These are phyloP conservation scores for Stylosanthes scabra DNA, from an alignment of 331 rosid species.

Conservation along the genomic window DNA sequence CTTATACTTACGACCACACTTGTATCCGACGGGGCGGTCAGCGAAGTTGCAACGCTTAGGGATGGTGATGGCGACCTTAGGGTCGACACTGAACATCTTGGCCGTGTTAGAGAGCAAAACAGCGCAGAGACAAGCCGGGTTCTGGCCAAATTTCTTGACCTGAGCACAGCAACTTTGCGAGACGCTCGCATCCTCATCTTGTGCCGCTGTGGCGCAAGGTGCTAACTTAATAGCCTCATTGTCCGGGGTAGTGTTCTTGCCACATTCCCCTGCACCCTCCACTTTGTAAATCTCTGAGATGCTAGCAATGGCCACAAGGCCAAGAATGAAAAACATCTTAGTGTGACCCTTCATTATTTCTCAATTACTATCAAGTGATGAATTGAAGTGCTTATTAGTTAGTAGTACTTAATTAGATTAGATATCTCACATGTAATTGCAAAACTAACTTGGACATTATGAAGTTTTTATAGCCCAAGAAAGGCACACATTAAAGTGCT, in stretches of 20 bases:
- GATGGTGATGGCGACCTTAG: slow-evolving; percentile 60
- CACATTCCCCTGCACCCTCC: slow-evolving; percentile 65
- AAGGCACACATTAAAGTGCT: slow-evolving; percentile 38
- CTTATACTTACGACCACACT: slow-evolving; percentile 67
- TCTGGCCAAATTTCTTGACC: slow-evolving; percentile 55
- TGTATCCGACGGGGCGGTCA: slow-evolving; percentile 71
- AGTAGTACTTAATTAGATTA: too few species aligned
- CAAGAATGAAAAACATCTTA: slow-evolving; percentile 50
- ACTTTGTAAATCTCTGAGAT: slow-evolving; percentile 27
- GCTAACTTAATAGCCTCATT: slow-evolving; percentile 63
- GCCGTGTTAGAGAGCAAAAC: slow-evolving; percentile 63
- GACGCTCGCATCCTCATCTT: slow-evolving; percentile 56
- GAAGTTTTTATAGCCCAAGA: slow-evolving; percentile 47
- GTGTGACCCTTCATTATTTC: slow-evolving; percentile 44
- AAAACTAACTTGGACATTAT: background rate
- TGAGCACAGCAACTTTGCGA: slow-evolving; percentile 56
- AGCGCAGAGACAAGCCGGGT: slow-evolving; percentile 67
- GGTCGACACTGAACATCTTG: slow-evolving; percentile 50
- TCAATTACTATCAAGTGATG: background rate
- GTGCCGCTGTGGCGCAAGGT: slow-evolving; percentile 65
- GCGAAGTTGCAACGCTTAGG: slow-evolving; percentile 75
- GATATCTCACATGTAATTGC: slow-evolving; percentile 27
- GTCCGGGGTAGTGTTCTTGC: slow-evolving; percentile 53
- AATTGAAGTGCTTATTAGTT: too few species aligned
- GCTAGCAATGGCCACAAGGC: slow-evolving; percentile 43